Conservation (phyloP, 371 early-diverging fungal genomes). For the Fennellomyces sp. region DNA sequence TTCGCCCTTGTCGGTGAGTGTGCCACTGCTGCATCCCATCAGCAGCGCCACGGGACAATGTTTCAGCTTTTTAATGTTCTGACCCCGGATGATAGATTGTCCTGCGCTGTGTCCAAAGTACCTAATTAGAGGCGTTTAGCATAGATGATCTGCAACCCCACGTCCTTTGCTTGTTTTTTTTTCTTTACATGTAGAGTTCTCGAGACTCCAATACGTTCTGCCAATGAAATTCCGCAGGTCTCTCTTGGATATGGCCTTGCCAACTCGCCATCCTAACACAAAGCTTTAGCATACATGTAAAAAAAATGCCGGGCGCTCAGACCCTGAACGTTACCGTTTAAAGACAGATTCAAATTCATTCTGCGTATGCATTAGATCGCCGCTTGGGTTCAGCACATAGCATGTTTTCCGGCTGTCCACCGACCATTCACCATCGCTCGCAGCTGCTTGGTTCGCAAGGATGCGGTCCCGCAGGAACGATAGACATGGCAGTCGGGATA, state of each 20-base stretch:
- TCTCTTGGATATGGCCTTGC: slow-evolving; percentile 70
- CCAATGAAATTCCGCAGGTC: slow-evolving; percentile 73
- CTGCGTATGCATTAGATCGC: slow-evolving; percentile 86
- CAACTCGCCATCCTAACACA: slow-evolving; percentile 49
- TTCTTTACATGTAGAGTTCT: slow-evolving; percentile 78
- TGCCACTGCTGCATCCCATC: slow-evolving; percentile 93
- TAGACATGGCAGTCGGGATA: slow-evolving; percentile 83
- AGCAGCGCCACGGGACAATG: slow-evolving; percentile 79
- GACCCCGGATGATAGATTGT: slow-evolving; percentile 80
- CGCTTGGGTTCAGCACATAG: slow-evolving; percentile 90
- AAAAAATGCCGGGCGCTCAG: neutral
- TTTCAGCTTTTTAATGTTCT: slow-evolving; percentile 64
- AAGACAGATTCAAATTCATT: slow-evolving; percentile 67
- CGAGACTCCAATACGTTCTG: slow-evolving; percentile 55
- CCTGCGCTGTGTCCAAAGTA: slow-evolving; percentile 99
- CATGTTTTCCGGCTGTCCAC: slow-evolving; percentile 58
- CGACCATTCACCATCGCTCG: slow-evolving; percentile 25
- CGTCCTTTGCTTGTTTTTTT: too few relatives aligned
- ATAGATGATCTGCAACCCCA: too few relatives aligned
- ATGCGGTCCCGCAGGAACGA: slow-evolving; percentile 76
- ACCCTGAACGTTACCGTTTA: slow-evolving; percentile 33
- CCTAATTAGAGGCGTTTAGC: slow-evolving; percentile 40
- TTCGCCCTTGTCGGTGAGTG: slow-evolving; percentile 72
- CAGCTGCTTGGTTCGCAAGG: slow-evolving; percentile 22
- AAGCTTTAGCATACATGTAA: neutral